Evolutionary conservation across 345 rosid species (phyloP).

Genomic region (Corchorus capsularis): DNA sequence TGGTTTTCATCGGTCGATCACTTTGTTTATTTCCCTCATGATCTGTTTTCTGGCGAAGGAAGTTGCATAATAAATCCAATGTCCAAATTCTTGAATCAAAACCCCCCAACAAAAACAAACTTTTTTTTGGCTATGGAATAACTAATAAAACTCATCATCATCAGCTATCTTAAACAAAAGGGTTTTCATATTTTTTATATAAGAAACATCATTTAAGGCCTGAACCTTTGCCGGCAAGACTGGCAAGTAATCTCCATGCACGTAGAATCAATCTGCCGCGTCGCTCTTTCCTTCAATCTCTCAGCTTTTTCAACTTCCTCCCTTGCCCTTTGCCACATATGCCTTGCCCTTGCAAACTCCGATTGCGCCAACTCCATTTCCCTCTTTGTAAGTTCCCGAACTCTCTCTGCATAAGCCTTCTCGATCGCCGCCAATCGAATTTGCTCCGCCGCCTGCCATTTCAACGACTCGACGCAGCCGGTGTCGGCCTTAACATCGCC

Average conservation of each 20-base stretch:
- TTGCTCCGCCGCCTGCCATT: conserved; percentile 96
- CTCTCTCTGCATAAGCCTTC: conserved; percentile 91
- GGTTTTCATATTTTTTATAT: background rate
- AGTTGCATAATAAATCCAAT: conserved; percentile 31
- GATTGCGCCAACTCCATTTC: conserved; percentile 97
- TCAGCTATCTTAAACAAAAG: background rate
- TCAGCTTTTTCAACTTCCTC: conserved; percentile 86
- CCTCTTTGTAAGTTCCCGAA: conserved; percentile 82
- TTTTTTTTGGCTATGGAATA: conserved; percentile 17
- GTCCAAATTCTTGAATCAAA: conserved; percentile 26
- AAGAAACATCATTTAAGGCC: conserved; percentile 37
- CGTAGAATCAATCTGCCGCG: conserved; percentile 62
- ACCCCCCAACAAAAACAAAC: conserved; percentile 19
- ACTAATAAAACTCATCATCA: background rate
- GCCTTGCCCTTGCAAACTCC: conserved; percentile 81
- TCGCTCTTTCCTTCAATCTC: conserved; percentile 75
- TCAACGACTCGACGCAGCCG: conserved; percentile 60
- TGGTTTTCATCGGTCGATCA: conserved; percentile 6
- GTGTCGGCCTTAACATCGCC: conserved; percentile 30
- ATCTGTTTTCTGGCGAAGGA: conserved; percentile 1
- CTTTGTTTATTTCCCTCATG: conserved; percentile 15
- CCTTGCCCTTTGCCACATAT: conserved; percentile 86
- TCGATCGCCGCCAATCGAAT: conserved; percentile 79
- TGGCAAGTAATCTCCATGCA: conserved; percentile 98
- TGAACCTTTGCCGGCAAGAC: conserved; percentile 92